A percentile compares a stretch with the other conserved stretches of the same genome.
Conservation (phyloP, 2,329 filamentous ascomycete species). For the Akanthomyces muscarius region DNA sequence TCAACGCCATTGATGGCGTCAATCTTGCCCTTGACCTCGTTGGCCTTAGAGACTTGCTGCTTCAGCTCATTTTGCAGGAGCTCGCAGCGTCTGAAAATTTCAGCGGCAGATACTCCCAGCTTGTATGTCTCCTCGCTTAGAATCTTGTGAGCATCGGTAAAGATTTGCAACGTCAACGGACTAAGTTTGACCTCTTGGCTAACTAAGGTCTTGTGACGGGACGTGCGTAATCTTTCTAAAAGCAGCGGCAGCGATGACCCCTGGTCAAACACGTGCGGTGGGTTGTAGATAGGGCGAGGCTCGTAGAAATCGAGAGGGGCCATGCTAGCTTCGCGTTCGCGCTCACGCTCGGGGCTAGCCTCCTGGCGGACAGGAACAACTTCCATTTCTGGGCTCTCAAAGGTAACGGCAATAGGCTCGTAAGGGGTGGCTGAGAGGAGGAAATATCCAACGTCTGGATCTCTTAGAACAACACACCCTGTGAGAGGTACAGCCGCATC, state of each 20-base stretch:
- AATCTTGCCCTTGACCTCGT: slow-evolving; percentile 61
- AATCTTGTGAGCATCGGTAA: slow-evolving; percentile 69
- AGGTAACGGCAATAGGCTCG: slow-evolving; percentile 55
- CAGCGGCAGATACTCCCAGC: slow-evolving; percentile 65
- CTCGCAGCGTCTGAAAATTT: slow-evolving; percentile 68
- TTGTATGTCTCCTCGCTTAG: slow-evolving; percentile 65
- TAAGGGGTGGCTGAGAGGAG: slow-evolving; percentile 56
- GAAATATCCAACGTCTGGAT: slow-evolving; percentile 62
- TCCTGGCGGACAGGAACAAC: slow-evolving; percentile 40
- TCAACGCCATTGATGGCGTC: slow-evolving; percentile 54
- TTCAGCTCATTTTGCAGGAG: slow-evolving; percentile 63
- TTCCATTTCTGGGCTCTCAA: slow-evolving; percentile 55
- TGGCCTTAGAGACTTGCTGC: slow-evolving; percentile 63
- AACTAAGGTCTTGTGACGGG: slow-evolving; percentile 56
- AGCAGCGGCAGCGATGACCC: slow-evolving; percentile 52
- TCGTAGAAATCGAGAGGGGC: slow-evolving; percentile 51
- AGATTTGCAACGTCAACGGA: slow-evolving; percentile 64
- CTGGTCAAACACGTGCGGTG: slow-evolving; percentile 57
- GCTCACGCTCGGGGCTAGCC: slow-evolving; percentile 38
- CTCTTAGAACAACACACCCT: slow-evolving; percentile 50
- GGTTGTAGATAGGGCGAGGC: slow-evolving; percentile 63
- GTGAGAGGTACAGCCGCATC: slow-evolving; percentile 48
- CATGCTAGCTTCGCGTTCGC: slow-evolving; percentile 40
- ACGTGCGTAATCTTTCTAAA: slow-evolving; percentile 54
- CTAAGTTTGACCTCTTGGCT: slow-evolving; percentile 67